Conservation (phyloP, 768 basidiomycete genomes). For the Chlorophyllum brunneum region DNA sequence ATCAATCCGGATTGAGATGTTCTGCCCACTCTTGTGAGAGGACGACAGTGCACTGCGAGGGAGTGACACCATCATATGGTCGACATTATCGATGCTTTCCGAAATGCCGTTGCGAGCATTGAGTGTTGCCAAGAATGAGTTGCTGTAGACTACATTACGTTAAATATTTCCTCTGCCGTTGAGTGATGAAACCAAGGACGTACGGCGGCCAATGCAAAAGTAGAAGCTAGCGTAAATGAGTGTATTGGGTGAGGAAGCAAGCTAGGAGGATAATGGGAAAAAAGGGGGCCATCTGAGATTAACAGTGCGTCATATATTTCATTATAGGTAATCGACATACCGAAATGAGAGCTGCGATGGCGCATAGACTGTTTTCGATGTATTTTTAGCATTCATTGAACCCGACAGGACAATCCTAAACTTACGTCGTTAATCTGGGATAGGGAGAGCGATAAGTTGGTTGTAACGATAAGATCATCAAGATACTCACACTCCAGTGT, state of each 20-base stretch:
- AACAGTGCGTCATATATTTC: neutral
- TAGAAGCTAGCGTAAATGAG: slow-evolving; percentile 50
- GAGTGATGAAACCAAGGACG: slow-evolving; percentile 17
- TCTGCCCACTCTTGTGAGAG: slow-evolving; percentile 16
- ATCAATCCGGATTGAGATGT: slow-evolving; percentile 34
- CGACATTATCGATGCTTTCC: slow-evolving; percentile 23
- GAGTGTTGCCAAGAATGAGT: slow-evolving; percentile 49
- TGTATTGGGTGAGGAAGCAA: slow-evolving; percentile 36
- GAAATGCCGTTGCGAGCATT: slow-evolving; percentile 41
- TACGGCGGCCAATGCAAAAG: slow-evolving; percentile 47
- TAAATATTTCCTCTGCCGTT: too few relatives aligned
- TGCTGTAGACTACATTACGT: slow-evolving; percentile 40
- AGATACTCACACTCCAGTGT: slow-evolving; percentile 41
- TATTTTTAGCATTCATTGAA: neutral
- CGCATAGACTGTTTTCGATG: slow-evolving; percentile 31
- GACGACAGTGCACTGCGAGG: slow-evolving; percentile 23
- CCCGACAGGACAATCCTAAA: neutral
- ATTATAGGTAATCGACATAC: slow-evolving; percentile 24
- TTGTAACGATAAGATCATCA: neutral
- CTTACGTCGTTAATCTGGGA: slow-evolving; percentile 34
- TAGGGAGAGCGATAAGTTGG: slow-evolving; percentile 6
- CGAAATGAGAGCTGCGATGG: slow-evolving; percentile 45
- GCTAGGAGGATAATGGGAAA: slow-evolving; percentile 17
- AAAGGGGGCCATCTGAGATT: neutral
- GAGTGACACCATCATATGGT: slow-evolving; percentile 30